phyloP scores from a whole-genome alignment of 805 yeast genomes.

The Candida cerambycidarum region DNA sequence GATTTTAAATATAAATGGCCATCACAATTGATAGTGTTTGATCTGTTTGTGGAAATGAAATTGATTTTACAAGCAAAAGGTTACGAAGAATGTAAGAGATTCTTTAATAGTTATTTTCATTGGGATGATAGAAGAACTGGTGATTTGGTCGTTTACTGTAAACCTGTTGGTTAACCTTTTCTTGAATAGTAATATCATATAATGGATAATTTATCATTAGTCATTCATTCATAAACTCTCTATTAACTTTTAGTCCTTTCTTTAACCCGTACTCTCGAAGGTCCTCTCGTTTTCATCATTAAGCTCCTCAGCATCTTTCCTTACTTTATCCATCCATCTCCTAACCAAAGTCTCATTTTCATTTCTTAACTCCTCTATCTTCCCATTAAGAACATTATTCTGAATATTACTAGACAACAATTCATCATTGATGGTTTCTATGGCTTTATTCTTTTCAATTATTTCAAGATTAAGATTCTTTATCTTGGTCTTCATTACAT shows the following conservation, averaged over 20 bases:
- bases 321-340: conserved; percentile 44
- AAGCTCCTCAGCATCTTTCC: conserved; percentile 58
- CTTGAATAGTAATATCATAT: too few species aligned
- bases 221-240: too few species aligned
- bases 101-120: conserved; percentile 79
- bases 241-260: too few species aligned
- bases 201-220: too few species aligned
- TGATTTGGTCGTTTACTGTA: conserved; percentile 32
- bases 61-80: conserved; percentile 37
- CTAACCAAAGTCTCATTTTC: conserved; percentile 54
- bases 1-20: conserved; percentile 54
- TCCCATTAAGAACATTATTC: conserved; percentile 42
- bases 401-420: conserved; percentile 61
- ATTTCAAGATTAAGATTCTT: conserved; percentile 27
- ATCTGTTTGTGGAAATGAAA: conserved; percentile 54
- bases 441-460: conserved; percentile 52
- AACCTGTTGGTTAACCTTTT: too few species aligned
- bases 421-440: conserved; percentile 67
- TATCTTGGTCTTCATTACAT: conserved; percentile 20
- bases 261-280: too few species aligned
- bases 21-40: conserved; percentile 68
- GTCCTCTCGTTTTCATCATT: conserved; percentile 45
- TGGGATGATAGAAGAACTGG: conserved; percentile 85
- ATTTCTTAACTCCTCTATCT: conserved; percentile 37
- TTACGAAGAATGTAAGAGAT: conserved; percentile 49